Evolutionary conservation across 208 protist species (phyloP), one percentile per base, ranked within the genome.

Genomic region (Acanthamoeba divionensis): DNA sequence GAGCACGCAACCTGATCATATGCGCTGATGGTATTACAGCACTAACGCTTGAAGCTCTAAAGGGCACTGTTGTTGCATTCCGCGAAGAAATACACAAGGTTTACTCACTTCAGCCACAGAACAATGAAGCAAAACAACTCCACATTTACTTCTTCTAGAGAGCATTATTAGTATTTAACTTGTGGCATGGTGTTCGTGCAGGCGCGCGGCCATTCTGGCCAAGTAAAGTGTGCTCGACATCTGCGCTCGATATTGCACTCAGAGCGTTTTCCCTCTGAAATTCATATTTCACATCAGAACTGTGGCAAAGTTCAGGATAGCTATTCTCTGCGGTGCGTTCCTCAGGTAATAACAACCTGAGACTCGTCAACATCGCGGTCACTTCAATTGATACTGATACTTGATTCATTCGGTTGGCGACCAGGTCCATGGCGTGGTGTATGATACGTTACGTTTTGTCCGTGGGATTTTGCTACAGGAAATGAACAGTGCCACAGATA

Each of bases 401-500:
- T n/a, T n/a, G n/a, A n/a, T n/a, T n/a, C n/a, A n/a, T n/a, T n/a
- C n/a, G n/a, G n/a, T 24, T 75, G n/a, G 6, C 66, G 66, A 6
- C 24, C 36, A 93, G 77, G 91, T 95, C 7, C 95, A 97, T 69
- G 96, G 96, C 52, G 80, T 96, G 1, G 77, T 88, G 18, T 89
- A 93, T 12, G 96, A 97, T 73, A 95, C 95, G 4, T 86, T 98
- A 15, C 90, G 91, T 21, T 97, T 96, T 79, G 95, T 97, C 5
- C 75, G 90, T n/a, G 45, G 45, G 6, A 93, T 98, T 41, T 71
- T 98, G 26, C 89, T 71, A 0, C 95, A 89, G 1, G 97, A 98
- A 69, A 92, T 98, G 31, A 98, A 98, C 77, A 93, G 89, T 50
- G 97, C 92, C 9, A 98, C 97, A 3, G 97, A 98, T 71, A 98